A percentile compares a stretch with the other conserved stretches of the same genome.
These are phyloP conservation scores for Moesziomyces parantarcticus DNA, from an alignment of 1,284 basidiomycete species.

Conservation along the genomic window DNA sequence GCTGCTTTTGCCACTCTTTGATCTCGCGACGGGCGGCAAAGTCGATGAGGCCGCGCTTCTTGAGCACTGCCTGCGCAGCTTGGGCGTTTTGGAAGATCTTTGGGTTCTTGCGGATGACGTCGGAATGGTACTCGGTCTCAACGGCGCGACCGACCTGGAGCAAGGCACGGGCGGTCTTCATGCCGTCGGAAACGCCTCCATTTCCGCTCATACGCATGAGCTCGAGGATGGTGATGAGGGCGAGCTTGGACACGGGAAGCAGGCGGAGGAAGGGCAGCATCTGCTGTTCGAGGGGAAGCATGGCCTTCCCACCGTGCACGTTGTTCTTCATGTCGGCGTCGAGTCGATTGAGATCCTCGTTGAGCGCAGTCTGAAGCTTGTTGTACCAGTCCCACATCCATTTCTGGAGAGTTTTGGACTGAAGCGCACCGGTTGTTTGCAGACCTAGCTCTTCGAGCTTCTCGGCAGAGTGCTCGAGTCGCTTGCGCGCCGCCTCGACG, in stretches of 20 bases:
- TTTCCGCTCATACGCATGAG: constrained; percentile 84
- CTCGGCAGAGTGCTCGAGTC: constrained; percentile 54
- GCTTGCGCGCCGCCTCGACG: constrained; percentile 61
- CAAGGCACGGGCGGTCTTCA: constrained; percentile 88
- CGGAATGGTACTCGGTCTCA: constrained; percentile 75
- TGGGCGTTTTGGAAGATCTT: constrained; percentile 55
- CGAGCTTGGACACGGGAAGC: constrained; percentile 81
- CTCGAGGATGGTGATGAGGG: constrained; percentile 89
- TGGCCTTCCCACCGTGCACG: constrained; percentile 9
- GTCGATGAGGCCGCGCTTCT: constrained; percentile 51
- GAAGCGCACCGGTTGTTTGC: constrained; percentile 46
- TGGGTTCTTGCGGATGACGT: constrained; percentile 54
- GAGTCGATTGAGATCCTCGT: constrained; percentile 48
- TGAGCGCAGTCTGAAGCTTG: constrained; percentile 49
- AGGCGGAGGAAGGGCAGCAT: constrained; percentile 77
- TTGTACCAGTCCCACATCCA: constrained; percentile 68
- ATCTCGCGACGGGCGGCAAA: constrained; percentile 55
- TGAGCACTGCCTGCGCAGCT: constrained; percentile 43
- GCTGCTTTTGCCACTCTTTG: constrained; percentile 70
- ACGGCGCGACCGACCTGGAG: constrained; percentile 85
- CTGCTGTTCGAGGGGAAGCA: constrained; percentile 46
- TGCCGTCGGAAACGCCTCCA: constrained; percentile 82
- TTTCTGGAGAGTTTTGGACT: constrained; percentile 57
- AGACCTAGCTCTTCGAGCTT: constrained; percentile 59
- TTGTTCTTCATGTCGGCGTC: constrained; percentile 4